Base-by-base conservation (phyloP, 805 yeast species). In the Starmerella etchellsii region DNA sequence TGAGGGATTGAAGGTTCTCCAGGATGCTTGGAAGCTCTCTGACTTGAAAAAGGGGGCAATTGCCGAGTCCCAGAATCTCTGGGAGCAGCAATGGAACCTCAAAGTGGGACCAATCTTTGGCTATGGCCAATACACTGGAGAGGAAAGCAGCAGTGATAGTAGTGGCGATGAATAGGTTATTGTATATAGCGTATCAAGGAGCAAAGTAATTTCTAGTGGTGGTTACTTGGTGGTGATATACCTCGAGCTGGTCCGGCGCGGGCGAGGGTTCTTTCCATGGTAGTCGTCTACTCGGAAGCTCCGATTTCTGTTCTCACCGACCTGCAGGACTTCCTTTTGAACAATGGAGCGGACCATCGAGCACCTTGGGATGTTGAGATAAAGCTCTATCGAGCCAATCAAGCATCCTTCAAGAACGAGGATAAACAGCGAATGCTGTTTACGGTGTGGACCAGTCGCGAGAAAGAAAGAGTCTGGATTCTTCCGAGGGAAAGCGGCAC, bases 31-130 rank as follows among this genome's bases (percentile, higher is more conserved):
- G 29, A 41, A 53, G 25, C 59, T 69, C 35, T 44, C 53, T 0
- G 64, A 47, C 1, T 53, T 88, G 32, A 76, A 70, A 49, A 47
- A 53, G 9, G 95, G 95, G 13, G 97, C 96, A 0, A 15, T 76
- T 37, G 42, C 51, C n/a, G 94, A 87, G 60, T 74, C 93, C 39
- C 46, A 63, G 32, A 56, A 60, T 21, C 69, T 81, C 40, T 88
- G 97, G 97, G 72, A 74, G 32, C 61, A 67, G 11, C 81, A 78
- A 54, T 88, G 97, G 97, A 62, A 64, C 22, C 44, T 48, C 2
- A 66, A 65, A 34, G 57, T 78, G 35, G 70, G 68, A 32, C 71
- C 58, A 19, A 52, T 62, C 27, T 65, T 64, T 51, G 65, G 57
- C 14, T 47, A 58, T 26, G 66, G 66, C 33, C 43, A 49, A 46